Evolutionary conservation across 106 monocot species (phyloP).

Genomic region (Dendrobium catenatum): DNA sequence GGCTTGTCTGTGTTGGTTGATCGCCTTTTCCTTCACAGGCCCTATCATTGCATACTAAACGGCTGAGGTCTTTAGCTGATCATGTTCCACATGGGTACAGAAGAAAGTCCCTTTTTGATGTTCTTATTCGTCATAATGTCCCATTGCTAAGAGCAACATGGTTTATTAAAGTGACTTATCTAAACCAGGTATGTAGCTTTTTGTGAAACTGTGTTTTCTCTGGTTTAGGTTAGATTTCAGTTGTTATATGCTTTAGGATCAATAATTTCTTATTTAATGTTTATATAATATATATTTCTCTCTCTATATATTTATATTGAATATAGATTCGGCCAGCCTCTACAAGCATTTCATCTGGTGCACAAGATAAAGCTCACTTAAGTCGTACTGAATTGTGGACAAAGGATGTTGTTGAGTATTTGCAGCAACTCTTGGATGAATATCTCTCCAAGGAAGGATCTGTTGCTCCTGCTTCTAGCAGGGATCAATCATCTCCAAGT

Average conservation of each 20-base stretch:
- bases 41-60: slow-evolving; percentile 70
- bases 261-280: neutral
- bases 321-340: slow-evolving; percentile 47
- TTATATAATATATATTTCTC: neutral
- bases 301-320: neutral
- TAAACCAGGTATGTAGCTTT: slow-evolving; percentile 71
- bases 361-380: slow-evolving; percentile 66
- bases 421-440: slow-evolving; percentile 86
- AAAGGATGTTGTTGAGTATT: slow-evolving; percentile 81
- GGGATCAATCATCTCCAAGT: slow-evolving; percentile 48
- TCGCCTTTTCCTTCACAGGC: slow-evolving; percentile 35
- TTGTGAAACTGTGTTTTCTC: neutral
- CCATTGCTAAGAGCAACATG: slow-evolving; percentile 87
- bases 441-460: slow-evolving; percentile 65
- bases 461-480: slow-evolving; percentile 16
- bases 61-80: slow-evolving; percentile 75
- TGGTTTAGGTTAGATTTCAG: neutral
- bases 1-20: neutral
- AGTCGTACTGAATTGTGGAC: slow-evolving; percentile 79
- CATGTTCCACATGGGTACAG: slow-evolving; percentile 95
- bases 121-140: slow-evolving; percentile 81
- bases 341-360: slow-evolving; percentile 36
- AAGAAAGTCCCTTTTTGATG: slow-evolving; percentile 84
- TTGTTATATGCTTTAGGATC: neutral
- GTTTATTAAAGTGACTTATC: slow-evolving; percentile 97